These are phyloP conservation scores for Boechera divaricarpa DNA, from an alignment of 345 rosid genomes.

Conservation along the genomic window DNA sequence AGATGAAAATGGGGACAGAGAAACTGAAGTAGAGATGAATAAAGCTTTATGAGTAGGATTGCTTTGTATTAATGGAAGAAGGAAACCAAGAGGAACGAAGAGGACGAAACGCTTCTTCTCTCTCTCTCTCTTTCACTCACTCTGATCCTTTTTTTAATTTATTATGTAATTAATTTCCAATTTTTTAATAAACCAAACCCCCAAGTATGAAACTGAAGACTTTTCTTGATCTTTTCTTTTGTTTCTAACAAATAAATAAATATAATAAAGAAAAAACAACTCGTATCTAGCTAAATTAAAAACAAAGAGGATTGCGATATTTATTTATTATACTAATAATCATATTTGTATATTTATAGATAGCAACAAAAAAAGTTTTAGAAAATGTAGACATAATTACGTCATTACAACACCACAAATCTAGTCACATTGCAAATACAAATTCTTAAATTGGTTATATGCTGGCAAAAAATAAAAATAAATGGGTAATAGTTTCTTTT, in stretches of 20 bases:
- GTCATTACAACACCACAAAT: constrained; percentile 24
- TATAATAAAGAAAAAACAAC: constrained; percentile 6
- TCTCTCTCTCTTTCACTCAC: constrained; percentile 40
- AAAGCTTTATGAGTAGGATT: constrained; percentile 34
- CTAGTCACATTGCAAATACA: constrained; percentile 17
- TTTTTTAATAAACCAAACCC: constrained; percentile 14
- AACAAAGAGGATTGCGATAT: constrained; percentile 20
- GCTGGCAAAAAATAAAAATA: not conserved
- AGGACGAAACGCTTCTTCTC: constrained; percentile 47
- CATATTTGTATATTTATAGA: not conserved
- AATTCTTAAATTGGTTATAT: too few relatives aligned
- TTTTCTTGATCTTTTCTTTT: constrained; percentile 16
- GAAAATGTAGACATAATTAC: constrained; percentile 13
- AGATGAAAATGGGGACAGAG: constrained; percentile 21
- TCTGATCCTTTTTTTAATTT: constrained; percentile 34
- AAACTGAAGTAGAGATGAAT: constrained; percentile 45
- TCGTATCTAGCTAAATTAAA: constrained; percentile 27
- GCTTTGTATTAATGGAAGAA: constrained; percentile 42
- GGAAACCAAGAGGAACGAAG: constrained; percentile 42
- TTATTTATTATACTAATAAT: constrained; percentile 5
- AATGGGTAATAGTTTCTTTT: constrained; percentile 3
- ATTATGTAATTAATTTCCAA: constrained; percentile 7
- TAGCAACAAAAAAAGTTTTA: not conserved
- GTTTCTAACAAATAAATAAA: constrained; percentile 7
- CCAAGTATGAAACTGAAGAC: constrained; percentile 44